Base-by-base conservation (phyloP, 495 filamentous ascomycete species). In the Astrothelium macrocarpum region DNA sequence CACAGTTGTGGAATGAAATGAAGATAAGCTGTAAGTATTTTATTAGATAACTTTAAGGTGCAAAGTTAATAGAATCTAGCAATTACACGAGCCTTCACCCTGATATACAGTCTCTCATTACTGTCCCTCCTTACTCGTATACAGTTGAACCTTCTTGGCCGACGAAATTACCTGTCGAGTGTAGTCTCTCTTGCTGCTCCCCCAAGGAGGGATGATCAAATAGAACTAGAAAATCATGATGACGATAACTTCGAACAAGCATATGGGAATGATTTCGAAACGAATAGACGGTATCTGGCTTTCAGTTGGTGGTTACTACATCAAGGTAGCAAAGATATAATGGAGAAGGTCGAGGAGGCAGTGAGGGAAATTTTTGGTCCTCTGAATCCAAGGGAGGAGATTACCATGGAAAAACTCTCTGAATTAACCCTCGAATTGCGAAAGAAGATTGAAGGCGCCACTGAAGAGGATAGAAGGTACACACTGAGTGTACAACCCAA, bases 231-330 rank as follows among this genome's bases (percentile, higher is more conserved):
- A 75, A 91, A 97, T 74, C 83, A 90, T 69, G 91, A 95, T 68
- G 90, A 95, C 71, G 90, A 88, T 66, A 84, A 87, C 66, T 77
- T 83, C 12, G 88, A 88, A 42, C 86, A 89, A 66, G 84, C 87
- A 7, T 89, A 95, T 72, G 90, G 91, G 4, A 89, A 87, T 69
- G 94, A 97, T 73, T 94, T 94, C 67, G 91, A 95, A 68, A 94
- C 91, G 42, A 97, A 98, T 75, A 80, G 90, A 64, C 87, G 87
- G 67, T 99, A 97, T 72, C 82, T 99, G 39, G 91, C 90, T 60
- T 96, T 97, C 74, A 93, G 89, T 71, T 99, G 95, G 95, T 97
- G 94, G 94, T 78, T 99, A 26, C 80, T 99, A 46, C 90, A 97
- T 76, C 84, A 86, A 42, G 94, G 94, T 62, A 96, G 90, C 87